Evolutionary conservation across 2,329 filamentous ascomycete genomes (phyloP).

Genomic region (Fusarium virguliforme): DNA sequence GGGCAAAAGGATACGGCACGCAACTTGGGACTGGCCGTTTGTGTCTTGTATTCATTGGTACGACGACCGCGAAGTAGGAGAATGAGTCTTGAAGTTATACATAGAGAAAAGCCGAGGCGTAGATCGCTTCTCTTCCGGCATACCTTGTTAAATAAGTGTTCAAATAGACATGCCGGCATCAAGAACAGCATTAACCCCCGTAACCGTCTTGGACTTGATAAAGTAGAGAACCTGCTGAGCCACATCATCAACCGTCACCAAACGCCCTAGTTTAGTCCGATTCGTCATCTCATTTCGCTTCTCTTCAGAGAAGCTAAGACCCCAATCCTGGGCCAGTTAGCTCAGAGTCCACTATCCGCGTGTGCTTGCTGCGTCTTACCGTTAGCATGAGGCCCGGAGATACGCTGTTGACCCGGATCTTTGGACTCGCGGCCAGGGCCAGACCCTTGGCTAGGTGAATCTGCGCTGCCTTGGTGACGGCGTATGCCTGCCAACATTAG

Average conservation of each 20-base stretch:
- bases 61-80: conserved; percentile 69
- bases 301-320: conserved; percentile 71
- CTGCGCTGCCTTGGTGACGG: conserved; percentile 83
- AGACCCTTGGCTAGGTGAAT: conserved; percentile 71
- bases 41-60: conserved; percentile 66
- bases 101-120: background rate
- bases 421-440: conserved; percentile 68
- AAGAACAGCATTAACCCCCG: conserved; percentile 68
- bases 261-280: conserved; percentile 72
- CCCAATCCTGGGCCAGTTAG: conserved; percentile 70
- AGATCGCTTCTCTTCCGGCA: background rate
- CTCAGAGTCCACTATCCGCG: background rate
- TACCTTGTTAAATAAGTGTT: background rate
- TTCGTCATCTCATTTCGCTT: conserved; percentile 68
- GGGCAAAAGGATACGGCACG: conserved; percentile 65
- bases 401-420: conserved; percentile 73
- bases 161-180: conserved; percentile 54
- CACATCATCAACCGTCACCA: conserved; percentile 69
- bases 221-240: conserved; percentile 69
- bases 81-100: conserved; percentile 54
- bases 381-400: conserved; percentile 69
- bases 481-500: conserved; percentile 71
- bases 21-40: conserved; percentile 65
- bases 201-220: conserved; percentile 65
- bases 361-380: conserved; percentile 47